phyloP scores from a whole-genome alignment of 441 rosid genomes.

The Arabidopsis hybrid region DNA sequence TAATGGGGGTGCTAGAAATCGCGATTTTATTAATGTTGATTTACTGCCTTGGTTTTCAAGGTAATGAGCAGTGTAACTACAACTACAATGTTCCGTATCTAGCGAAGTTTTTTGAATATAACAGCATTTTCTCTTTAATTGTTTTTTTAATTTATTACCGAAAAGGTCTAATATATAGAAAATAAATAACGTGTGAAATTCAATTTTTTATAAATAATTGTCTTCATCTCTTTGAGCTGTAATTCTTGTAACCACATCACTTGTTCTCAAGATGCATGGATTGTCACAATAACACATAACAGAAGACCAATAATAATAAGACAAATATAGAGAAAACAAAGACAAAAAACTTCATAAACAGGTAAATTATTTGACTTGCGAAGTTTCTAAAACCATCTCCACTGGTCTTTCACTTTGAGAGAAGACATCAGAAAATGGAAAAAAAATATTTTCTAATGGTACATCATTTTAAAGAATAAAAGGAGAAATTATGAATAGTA shows the following conservation, averaged over 20 bases:
- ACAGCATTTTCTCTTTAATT: background rate
- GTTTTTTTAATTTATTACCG: background rate
- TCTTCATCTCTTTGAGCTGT: slow-evolving; percentile 8
- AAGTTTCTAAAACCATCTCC: background rate
- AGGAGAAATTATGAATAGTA: too few relatives aligned
- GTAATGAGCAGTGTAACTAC: slow-evolving; percentile 40
- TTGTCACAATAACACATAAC: background rate
- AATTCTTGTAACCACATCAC: slow-evolving; percentile 7
- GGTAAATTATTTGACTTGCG: slow-evolving; percentile 1
- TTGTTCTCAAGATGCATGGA: slow-evolving; percentile 21
- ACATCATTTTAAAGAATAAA: too few relatives aligned
- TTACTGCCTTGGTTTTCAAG: slow-evolving; percentile 41
- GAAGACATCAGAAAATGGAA: too few relatives aligned
- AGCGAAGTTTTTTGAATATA: background rate
- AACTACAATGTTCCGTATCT: slow-evolving; percentile 29
- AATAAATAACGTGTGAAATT: background rate
- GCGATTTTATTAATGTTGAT: slow-evolving; percentile 9
- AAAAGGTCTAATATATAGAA: background rate
- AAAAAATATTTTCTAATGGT: too few relatives aligned
- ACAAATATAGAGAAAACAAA: slow-evolving; percentile 20
- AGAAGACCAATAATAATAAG: slow-evolving; percentile 19
- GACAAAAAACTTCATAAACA: slow-evolving; percentile 9
- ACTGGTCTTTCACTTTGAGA: too few relatives aligned
- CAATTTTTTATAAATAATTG: background rate
- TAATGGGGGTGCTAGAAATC: slow-evolving; percentile 40